Conservation (phyloP, 805 yeast species). For the Schizosaccharomyces cryophilus region DNA sequence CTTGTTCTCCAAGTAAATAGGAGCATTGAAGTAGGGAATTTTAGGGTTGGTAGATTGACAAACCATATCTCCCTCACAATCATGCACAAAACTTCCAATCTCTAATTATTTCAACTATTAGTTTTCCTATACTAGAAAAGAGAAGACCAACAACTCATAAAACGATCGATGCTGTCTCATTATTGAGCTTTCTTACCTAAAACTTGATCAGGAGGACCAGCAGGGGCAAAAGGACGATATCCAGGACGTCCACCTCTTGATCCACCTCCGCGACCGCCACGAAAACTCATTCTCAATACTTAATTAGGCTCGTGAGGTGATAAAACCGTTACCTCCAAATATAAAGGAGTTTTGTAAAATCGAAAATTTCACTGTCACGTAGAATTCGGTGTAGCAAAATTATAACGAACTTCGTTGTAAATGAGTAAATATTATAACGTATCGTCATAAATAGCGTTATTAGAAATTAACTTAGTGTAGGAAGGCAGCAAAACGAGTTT, state of each 20-base stretch:
- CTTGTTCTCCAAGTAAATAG: slow-evolving; percentile 86
- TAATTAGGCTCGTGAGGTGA: not conserved
- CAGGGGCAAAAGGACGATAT: not conserved
- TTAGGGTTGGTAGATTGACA: slow-evolving; percentile 86
- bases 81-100: slow-evolving; percentile 71
- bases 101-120: not conserved
- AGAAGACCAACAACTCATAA: not conserved
- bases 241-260: slow-evolving; percentile 2
- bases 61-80: slow-evolving; percentile 92
- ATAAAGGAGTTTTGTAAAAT: not conserved
- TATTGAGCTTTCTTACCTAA: not conserved
- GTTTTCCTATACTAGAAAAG: not conserved
- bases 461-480: no score
- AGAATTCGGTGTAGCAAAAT: not conserved
- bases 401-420: slow-evolving; percentile 5
- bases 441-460: no score
- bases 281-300: not conserved
- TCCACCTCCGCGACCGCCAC: slow-evolving; percentile 4
- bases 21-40: slow-evolving; percentile 95
- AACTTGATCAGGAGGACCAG: slow-evolving; percentile 4
- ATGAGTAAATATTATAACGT: no score
- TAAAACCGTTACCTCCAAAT: not conserved
- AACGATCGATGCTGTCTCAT: not conserved
- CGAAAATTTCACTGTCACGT: not conserved
- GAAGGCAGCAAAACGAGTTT: no score